Base-by-base conservation (phyloP, 345 rosid species). In the Brassica incana region DNA sequence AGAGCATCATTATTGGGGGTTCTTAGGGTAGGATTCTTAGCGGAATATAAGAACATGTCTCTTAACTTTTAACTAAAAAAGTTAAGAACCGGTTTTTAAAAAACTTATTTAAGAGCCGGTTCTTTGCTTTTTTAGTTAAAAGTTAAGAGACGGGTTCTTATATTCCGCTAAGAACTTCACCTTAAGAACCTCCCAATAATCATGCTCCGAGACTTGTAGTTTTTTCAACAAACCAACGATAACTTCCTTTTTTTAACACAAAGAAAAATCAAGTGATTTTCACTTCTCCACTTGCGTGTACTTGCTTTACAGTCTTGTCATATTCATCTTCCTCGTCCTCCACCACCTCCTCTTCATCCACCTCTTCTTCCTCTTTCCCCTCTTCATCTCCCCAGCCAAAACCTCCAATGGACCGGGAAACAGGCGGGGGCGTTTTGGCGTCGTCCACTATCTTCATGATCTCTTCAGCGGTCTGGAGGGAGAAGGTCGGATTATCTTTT, bases 261-360 rank as follows among this genome's bases (percentile, higher is more conserved):
- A 67, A 65, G 16, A 69, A 32, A 54, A 65, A 5, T 78, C 66
- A 74, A 74, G 20, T 87, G 76, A 90, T 54, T 14, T 6, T 70
- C 77, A 90, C 67, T 81, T 90, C 95, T 66, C 95, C 95, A 73
- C 95, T 88, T 6, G 88, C 86, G 50, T 86, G 93, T 40, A 83
- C 93, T 80, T 90, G 91, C 85, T 90, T 45, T 45, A 45, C 89
- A 15, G 20, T 14, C 88, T 92, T 56, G 3, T 45, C 52, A 45
- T 45, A 45, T 15, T 45, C 52, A 45, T n/a, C 27, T 82, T 92
- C 98, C 72, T 91, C 94, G 48, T 89, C 97, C 18, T 90, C 97
- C 45, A 38, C 45, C 3, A 38, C 45, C 43, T 87, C 52, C 1
- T 75, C 94, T 7, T 40, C 48, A 9, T 40, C 48, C 48, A 40